Base-by-base conservation (phyloP, 2,329 filamentous ascomycete species). In the Atkinsonella texensis region DNA sequence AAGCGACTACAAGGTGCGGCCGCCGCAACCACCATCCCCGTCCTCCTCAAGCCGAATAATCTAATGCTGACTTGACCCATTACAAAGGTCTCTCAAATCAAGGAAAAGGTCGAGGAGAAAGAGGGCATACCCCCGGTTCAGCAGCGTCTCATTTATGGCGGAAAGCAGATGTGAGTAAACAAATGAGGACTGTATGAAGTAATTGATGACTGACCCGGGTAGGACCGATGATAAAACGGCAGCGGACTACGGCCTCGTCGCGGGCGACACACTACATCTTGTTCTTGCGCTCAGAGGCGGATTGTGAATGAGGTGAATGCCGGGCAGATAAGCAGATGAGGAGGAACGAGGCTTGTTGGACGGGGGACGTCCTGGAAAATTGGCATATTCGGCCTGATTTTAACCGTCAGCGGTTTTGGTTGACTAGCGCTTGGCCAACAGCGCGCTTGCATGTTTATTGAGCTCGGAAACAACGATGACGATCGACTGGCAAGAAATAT, bases 91-190 rank as follows among this genome's bases (percentile, higher is more conserved):
- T 84, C 86, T 41, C 84, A 90, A 68, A 97, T 98, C 77, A 98
- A 98, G 78, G 93, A 97, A 73, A 90, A 91, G 63, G 93, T 98
- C 52, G 93, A 98, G 71, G 93, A 98, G 75, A 97, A 97, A 73
- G 93, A 97, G 68, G 93, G 93, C 52, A 98, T 98, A 62, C 91
- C 93, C 43, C 93, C 93, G 1, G 89, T 93, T 17, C 93, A 98
- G 72, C 93, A 98, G 72, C 84, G 93, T 53, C 75, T 98, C 58
- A 98, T 98, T 64, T 96, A 85, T 66, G 89, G 91, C 50, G 93
- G 93, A 63, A 98, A 98, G 76, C 93, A 98, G 69, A 96, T 98
- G 93, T 96, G 73, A 55, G 75, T n/a, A 20, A 9, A 12, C 13
- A 43, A n/a, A 11, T 7, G 15, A 28, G 17, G 1, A 0, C 1